Evolutionary conservation across 805 yeast genomes (phyloP).

Genomic region (Ogataea sp.): DNA sequence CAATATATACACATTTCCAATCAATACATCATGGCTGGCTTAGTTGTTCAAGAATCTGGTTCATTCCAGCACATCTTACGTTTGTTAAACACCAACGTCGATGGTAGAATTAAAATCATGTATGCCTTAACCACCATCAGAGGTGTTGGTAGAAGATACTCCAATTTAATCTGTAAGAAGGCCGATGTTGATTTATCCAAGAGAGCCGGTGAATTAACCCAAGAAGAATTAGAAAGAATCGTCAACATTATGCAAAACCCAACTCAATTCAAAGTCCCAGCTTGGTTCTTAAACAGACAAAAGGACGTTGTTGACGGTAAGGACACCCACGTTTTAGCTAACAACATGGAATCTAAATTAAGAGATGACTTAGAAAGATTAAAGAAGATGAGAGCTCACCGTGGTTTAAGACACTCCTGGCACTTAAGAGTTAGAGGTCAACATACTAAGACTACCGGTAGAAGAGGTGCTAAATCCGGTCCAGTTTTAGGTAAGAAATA

Average conservation of each 20-base stretch:
- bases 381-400: slow-evolving; percentile 99
- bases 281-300: slow-evolving; percentile 99
- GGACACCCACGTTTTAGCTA: slow-evolving; percentile 98
- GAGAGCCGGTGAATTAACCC: slow-evolving; percentile 99
- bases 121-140: slow-evolving; percentile 99
- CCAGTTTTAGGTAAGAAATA: neutral
- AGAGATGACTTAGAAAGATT: slow-evolving; percentile 99
- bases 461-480: slow-evolving; percentile 60
- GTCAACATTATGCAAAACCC: slow-evolving; percentile 99
- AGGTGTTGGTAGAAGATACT: slow-evolving; percentile 99
- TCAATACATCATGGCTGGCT: slow-evolving; percentile 18
- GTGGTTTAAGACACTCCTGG: slow-evolving; percentile 99
- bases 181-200: slow-evolving; percentile 97
- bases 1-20: neutral
- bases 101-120: slow-evolving; percentile 99
- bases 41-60: slow-evolving; percentile 96
- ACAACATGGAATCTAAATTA: slow-evolving; percentile 98
- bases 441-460: slow-evolving; percentile 99
- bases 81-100: slow-evolving; percentile 99
- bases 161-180: slow-evolving; percentile 99
- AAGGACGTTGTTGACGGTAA: slow-evolving; percentile 97
- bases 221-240: slow-evolving; percentile 99
- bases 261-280: slow-evolving; percentile 97
- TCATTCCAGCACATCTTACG: slow-evolving; percentile 99
- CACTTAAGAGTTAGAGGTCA: slow-evolving; percentile 99